These are phyloP conservation scores for Polygonum maritimum DNA, from an alignment of 148 eudicot genomes.

Conservation along the genomic window DNA sequence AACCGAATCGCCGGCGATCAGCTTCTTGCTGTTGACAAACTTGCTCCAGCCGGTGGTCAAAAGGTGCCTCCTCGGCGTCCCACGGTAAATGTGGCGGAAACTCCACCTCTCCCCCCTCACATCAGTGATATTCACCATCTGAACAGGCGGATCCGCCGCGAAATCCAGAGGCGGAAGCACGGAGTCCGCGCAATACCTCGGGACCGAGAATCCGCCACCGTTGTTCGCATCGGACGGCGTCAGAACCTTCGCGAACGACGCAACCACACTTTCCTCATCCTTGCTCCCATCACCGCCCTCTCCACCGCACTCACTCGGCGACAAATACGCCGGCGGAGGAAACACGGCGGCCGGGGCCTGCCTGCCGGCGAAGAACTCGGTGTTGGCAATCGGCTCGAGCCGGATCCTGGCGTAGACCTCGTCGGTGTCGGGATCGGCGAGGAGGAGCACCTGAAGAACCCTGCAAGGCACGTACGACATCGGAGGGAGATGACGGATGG, in stretches of 20 bases:
- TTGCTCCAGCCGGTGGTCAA: constrained; percentile 87
- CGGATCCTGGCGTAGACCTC: constrained; percentile 43
- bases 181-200: constrained; percentile 66
- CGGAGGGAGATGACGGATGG: constrained; percentile 8
- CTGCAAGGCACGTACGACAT: constrained; percentile 36
- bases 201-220: constrained; percentile 92
- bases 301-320: background rate
- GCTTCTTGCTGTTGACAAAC: constrained; percentile 60
- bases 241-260: constrained; percentile 54
- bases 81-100: constrained; percentile 76
- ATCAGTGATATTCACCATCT: constrained; percentile 36
- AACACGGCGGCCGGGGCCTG: background rate
- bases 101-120: constrained; percentile 37
- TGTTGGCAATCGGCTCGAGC: constrained; percentile 21
- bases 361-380: background rate
- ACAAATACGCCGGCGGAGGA: background rate
- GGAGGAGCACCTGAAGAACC: constrained; percentile 26
- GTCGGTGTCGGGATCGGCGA: constrained; percentile 40
- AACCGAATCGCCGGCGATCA: constrained; percentile 62
- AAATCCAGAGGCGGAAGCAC: constrained; percentile 60
- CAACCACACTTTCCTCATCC: constrained; percentile 11
- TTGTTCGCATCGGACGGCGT: constrained; percentile 84
- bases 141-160: constrained; percentile 59
- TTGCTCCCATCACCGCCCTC: background rate
- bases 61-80: constrained; percentile 76